Conservation (phyloP, 2,329 filamentous ascomycete species). For the Diaporthe citrichinensis region DNA sequence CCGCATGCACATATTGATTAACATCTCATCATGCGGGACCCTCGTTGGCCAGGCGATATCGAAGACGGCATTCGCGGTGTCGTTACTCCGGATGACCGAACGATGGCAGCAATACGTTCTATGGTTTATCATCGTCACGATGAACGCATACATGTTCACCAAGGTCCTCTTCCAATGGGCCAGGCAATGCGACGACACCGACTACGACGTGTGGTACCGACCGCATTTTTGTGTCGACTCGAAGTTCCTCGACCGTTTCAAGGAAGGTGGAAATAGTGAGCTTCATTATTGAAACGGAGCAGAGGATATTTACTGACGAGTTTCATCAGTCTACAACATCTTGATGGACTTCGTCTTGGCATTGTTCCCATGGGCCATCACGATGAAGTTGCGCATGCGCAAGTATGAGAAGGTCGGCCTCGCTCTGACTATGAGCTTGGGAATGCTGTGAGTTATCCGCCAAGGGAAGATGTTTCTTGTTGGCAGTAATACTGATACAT, state of each 20-base stretch:
- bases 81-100: conserved; percentile 32
- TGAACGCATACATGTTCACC: conserved; percentile 31
- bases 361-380: conserved; percentile 32
- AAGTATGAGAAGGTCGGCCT: conserved; percentile 31
- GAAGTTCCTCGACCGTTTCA: not conserved
- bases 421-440: conserved; percentile 29
- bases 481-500: not conserved
- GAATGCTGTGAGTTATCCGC: conserved; percentile 12
- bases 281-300: not conserved
- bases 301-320: not conserved
- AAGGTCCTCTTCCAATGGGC: conserved; percentile 33
- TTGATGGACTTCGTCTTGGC: conserved; percentile 34
- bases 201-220: conserved; percentile 30
- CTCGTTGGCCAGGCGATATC: conserved; percentile 31
- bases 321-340: conserved; percentile 23
- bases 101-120: conserved; percentile 18
- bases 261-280: conserved; percentile 28
- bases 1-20: conserved; percentile 31
- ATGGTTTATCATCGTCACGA: conserved; percentile 31
- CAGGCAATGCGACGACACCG: conserved; percentile 22
- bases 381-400: conserved; percentile 25
- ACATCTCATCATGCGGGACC: conserved; percentile 27
- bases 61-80: conserved; percentile 31
- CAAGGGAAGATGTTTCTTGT: no score
- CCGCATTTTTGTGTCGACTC: conserved; percentile 12